Base-by-base conservation (phyloP, 371 early-diverging fungal species). In the Rozella allomycis region DNA sequence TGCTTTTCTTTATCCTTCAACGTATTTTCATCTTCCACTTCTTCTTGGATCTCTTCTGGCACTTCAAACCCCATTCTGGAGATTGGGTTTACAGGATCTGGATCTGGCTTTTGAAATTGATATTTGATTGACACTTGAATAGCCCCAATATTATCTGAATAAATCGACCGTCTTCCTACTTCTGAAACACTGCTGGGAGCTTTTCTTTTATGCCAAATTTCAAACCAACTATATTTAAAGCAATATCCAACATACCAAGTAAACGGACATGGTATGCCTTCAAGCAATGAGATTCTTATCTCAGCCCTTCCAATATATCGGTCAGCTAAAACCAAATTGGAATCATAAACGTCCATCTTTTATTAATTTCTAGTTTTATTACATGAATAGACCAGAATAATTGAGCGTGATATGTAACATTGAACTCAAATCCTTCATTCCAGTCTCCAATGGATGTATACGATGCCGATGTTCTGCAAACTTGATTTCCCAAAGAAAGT, bases 341-440 rank as follows among this genome's bases (percentile, higher is more conserved):
- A 50, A 21, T 77, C 73, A 33, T 74, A 76, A 4, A 80, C 40
- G 45, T 80, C 81, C 21, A 80, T 45, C 47, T 78, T 46, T 1
- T 5, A 14, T 16, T 39, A 19, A 17, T 20, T 3, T 7, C 10
- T n/a, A 5, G 6, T 7, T 8, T 16, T 16, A 7, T n/a, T 55
- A 63, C 66, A 42, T 68, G 63, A 22, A 60, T 47, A 6, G 67
- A 61, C 23, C 72, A 75, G 47, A 80, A 80, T 3, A 80, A 57
- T 52, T 80, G 80, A 20, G 62, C 58, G 38, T 80, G 80, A 31
- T 68, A 77, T 3, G 65, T 65, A 5, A 80, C 70, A 1, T 41
- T 40, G 19, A 80, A 64, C 40, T 75, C 73, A 41, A 80, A 79
- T 1, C 60, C 58, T 37, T 72, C 74, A 39, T 73, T 65, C 78